Evolutionary conservation across 2,329 filamentous ascomycete species (phyloP).

Genomic region (Diaporthe humulicola): DNA sequence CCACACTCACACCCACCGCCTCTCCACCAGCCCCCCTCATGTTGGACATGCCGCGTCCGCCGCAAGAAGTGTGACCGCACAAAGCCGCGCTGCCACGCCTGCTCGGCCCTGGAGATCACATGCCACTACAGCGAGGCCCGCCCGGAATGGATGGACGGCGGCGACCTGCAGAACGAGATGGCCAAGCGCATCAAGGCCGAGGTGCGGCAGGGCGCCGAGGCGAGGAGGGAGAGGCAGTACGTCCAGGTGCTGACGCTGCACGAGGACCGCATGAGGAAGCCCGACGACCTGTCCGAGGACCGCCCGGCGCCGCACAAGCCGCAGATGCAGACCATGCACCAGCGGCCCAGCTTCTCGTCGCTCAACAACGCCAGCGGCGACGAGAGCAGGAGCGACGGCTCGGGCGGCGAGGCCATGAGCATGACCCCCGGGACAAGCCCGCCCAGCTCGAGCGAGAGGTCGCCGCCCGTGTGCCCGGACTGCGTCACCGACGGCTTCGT

Average conservation of each 20-base stretch:
- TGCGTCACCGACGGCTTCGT: conserved; percentile 29
- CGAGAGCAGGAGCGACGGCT: conserved; percentile 27
- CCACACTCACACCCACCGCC: not conserved
- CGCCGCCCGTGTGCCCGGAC: conserved; percentile 37
- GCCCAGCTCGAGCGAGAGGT: conserved; percentile 31
- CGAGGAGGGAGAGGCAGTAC: conserved; percentile 34
- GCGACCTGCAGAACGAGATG: conserved; percentile 49
- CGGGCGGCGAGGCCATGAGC: conserved; percentile 4
- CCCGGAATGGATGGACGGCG: conserved; percentile 51
- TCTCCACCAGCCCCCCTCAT: conserved; percentile 42
- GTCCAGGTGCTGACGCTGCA: conserved; percentile 37
- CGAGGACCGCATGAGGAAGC: conserved; percentile 36
- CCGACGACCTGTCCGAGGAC: conserved; percentile 34
- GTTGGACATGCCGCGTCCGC: conserved; percentile 54
- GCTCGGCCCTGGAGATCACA: conserved; percentile 50
- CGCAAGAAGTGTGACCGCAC: conserved; percentile 48
- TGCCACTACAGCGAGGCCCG: conserved; percentile 51
- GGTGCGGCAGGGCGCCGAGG: conserved; percentile 46
- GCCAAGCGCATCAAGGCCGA: conserved; percentile 51
- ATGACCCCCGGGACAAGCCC: conserved; percentile 35
- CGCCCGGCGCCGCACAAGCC: conserved; percentile 29
- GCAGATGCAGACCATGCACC: conserved; percentile 25
- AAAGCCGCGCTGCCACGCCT: conserved; percentile 51
- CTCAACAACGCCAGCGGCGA: conserved; percentile 31
- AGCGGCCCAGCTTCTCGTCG: conserved; percentile 2